phyloP scores from a whole-genome alignment of 2,329 filamentous ascomycete genomes.

The Chaetomium strumarium region DNA sequence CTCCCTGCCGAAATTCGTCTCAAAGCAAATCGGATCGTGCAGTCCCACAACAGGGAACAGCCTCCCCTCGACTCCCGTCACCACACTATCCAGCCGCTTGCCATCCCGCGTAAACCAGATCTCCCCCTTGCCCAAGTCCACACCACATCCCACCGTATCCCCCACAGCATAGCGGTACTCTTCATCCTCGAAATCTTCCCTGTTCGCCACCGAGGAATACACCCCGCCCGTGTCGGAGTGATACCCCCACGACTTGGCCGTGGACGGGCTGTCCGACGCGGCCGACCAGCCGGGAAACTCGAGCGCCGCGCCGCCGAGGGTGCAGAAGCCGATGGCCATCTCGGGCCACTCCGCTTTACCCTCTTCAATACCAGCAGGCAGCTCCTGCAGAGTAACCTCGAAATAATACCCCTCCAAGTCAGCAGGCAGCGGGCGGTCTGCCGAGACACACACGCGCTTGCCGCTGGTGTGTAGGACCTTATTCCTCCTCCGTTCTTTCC shows the following conservation, averaged over 20 bases:
- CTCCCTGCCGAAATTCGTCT: constrained; percentile 19
- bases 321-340: constrained; percentile 21
- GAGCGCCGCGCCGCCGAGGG: constrained; percentile 17
- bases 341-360: background rate
- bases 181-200: background rate
- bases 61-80: constrained; percentile 13
- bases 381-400: constrained; percentile 13
- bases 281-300: constrained; percentile 18
- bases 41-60: constrained; percentile 20
- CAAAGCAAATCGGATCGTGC: constrained; percentile 9
- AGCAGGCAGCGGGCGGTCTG: constrained; percentile 18
- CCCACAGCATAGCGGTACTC: constrained; percentile 9
- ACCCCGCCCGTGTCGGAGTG: constrained; percentile 16
- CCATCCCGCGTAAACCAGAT: constrained; percentile 22
- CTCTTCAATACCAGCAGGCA: background rate
- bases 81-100: background rate
- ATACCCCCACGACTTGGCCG: constrained; percentile 17
- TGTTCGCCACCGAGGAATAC: constrained; percentile 4
- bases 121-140: constrained; percentile 13
- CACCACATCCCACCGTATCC: constrained; percentile 18
- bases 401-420: constrained; percentile 22
- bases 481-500: background rate
- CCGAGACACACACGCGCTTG: constrained; percentile 14
- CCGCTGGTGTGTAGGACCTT: background rate
- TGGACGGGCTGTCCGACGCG: background rate